Evolutionary conservation across 495 filamentous ascomycete species (phyloP), one percentile per base, ranked within the genome.

Genomic region (Talaromyces liani): DNA sequence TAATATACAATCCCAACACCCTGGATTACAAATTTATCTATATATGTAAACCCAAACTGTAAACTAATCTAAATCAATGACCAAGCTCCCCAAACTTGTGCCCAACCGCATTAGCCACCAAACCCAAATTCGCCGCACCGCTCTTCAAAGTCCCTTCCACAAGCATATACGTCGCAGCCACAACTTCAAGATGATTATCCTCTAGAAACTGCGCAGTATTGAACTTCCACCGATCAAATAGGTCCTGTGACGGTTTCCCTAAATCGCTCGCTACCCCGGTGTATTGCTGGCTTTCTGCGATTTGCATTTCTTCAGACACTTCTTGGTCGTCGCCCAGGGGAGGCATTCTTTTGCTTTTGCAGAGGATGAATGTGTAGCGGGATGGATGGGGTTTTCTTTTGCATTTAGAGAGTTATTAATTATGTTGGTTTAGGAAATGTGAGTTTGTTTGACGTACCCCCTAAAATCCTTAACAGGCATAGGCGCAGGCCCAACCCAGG

Each of bases 321-420:
- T 49, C 10, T 7, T 2, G 2, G 45, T 49, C 45, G 18, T 49
- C 18, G 45, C 53, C 20, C 9, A 16, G 20, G 5, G 27, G 7
- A 6, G 29, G 56, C 29, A 36, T 6, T 58, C 5, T 22, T 29
- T 49, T 53, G 18, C 47, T 39, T 18, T 58, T 56, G 53, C 54
- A 64, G 6, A 64, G 62, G 56, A 64, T 64, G 41, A 64, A 64
- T 3, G 62, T 64, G 54, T 64, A 64, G 4, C 62, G 62, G 4
- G 49, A 39, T 6, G 62, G 62, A 29, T 64, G 62, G 2, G 62
- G 55, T 58, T 59, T 59, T 51, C 51, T 49, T 53, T 29, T 56
- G 55, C 4, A 58, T 27, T 24, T 27, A 27, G 27, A 2, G 2
- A 27, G 27, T 27, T 27, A 3, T 27, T 27, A 27, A 27, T 3